These are phyloP conservation scores for Aspergillus terreus DNA, from an alignment of 2,329 filamentous ascomycete species.

Conservation along the genomic window DNA sequence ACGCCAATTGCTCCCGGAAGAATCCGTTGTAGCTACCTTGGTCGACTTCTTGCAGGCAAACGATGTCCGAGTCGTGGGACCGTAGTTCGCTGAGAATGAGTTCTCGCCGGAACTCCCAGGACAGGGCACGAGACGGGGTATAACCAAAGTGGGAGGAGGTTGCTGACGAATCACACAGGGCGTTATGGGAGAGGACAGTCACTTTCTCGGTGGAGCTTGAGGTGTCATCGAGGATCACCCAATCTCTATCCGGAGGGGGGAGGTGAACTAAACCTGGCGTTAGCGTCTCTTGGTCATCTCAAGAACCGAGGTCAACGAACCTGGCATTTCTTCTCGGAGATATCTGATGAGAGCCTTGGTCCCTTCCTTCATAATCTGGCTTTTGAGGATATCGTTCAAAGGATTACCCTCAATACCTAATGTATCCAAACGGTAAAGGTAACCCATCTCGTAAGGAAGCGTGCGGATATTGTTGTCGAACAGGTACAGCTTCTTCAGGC, in stretches of 20 bases:
- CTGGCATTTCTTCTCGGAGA: constrained; percentile 74
- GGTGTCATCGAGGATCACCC: constrained; percentile 67
- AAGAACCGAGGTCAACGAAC: constrained; percentile 51
- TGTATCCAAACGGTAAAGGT: constrained; percentile 80
- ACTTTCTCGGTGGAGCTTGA: constrained; percentile 58
- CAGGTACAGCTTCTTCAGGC: constrained; percentile 76
- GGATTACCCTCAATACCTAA: constrained; percentile 92
- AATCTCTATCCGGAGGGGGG: constrained; percentile 71
- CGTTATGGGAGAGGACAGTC: constrained; percentile 90
- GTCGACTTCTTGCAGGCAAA: constrained; percentile 92
- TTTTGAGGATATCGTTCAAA: constrained; percentile 69
- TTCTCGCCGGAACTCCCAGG: constrained; percentile 82
- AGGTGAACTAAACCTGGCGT: constrained; percentile 58
- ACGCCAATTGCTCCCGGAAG: constrained; percentile 80
- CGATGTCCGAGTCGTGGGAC: constrained; percentile 76
- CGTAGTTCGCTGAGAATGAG: constrained; percentile 80
- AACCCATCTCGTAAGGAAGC: constrained; percentile 82
- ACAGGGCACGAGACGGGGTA: constrained; percentile 73
- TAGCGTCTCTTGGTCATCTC: neutral
- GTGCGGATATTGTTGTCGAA: constrained; percentile 87
- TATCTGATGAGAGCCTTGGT: constrained; percentile 80
- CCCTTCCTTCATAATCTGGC: constrained; percentile 79
- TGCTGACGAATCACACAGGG: constrained; percentile 89
- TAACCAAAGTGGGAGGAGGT: constrained; percentile 85
- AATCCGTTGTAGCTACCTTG: constrained; percentile 88